Conservation (phyloP, 2,329 filamentous ascomycete species). For the Penicillium sp. region DNA sequence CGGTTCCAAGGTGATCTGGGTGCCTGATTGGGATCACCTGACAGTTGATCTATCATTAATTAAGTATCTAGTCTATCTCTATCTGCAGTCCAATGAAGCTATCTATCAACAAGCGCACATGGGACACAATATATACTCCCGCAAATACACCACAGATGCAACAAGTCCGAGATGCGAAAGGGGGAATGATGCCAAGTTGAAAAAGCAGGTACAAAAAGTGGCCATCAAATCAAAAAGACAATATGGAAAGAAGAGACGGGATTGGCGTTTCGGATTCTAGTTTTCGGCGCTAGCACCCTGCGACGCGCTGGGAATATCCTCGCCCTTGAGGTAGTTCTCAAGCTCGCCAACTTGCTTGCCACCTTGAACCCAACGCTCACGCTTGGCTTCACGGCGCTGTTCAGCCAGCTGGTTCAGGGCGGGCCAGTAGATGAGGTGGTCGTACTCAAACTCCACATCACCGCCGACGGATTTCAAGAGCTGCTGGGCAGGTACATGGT, state of each 20-base stretch:
- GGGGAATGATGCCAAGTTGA: neutral
- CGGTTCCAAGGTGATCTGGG: neutral
- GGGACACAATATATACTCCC: neutral
- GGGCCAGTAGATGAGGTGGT: conserved; percentile 87
- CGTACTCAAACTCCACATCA: conserved; percentile 84
- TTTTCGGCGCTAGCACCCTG: conserved; percentile 20
- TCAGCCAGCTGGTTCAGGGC: conserved; percentile 72
- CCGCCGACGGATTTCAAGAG: conserved; percentile 79
- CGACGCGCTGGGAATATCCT: conserved; percentile 42
- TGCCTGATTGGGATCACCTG: neutral
- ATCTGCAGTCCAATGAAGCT: neutral
- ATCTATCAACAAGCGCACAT: neutral
- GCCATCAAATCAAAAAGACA: neutral
- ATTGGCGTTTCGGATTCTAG: neutral
- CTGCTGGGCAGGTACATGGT: conserved; percentile 79
- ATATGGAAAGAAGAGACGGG: neutral
- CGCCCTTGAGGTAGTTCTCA: conserved; percentile 85
- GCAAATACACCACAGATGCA: neutral
- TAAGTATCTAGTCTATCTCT: neutral
- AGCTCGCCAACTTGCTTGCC: conserved; percentile 83
- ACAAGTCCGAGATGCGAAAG: conserved; percentile 1
- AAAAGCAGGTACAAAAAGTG: neutral
- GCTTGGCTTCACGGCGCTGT: conserved; percentile 63
- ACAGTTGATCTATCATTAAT: neutral
- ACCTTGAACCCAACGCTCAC: conserved; percentile 72